Evolutionary conservation across 495 filamentous ascomycete genomes (phyloP).

Genomic region (Poronia punctata): DNA sequence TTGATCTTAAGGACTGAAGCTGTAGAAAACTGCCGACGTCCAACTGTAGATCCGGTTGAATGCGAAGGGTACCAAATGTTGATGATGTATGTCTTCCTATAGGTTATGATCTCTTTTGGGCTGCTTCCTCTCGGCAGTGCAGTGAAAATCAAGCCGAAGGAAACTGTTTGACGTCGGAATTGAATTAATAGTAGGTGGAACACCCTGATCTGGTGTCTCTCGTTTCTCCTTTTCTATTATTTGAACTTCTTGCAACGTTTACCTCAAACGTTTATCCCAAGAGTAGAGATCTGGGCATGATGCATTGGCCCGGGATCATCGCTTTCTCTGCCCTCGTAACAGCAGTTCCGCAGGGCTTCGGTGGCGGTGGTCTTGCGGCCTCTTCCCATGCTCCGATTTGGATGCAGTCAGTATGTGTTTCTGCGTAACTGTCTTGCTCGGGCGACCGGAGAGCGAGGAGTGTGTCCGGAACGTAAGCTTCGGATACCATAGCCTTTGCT

Average conservation of each 20-base stretch:
- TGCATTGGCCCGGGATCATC: conserved; percentile 8
- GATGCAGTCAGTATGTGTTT: conserved; percentile 14
- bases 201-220: background rate
- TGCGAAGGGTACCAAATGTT: too few relatives aligned
- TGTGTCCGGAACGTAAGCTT: too few relatives aligned
- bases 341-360: conserved; percentile 10
- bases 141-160: background rate
- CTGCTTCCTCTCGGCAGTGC: background rate
- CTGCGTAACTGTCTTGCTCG: too few relatives aligned
- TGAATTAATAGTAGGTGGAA: too few relatives aligned
- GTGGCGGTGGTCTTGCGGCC: conserved; percentile 2
- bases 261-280: background rate
- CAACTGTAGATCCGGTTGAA: too few relatives aligned
- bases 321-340: conserved; percentile 8
- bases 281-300: background rate
- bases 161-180: too few relatives aligned
- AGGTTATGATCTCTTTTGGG: too few relatives aligned
- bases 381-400: conserved; percentile 23
- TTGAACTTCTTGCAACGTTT: background rate
- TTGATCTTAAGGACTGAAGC: too few relatives aligned
- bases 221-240: background rate
- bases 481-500: background rate
- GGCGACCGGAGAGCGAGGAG: too few relatives aligned
- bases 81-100: too few relatives aligned
- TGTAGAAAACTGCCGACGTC: too few relatives aligned